phyloP scores from a whole-genome alignment of 305 asterid genomes.

The Fraxinus dipetala region DNA sequence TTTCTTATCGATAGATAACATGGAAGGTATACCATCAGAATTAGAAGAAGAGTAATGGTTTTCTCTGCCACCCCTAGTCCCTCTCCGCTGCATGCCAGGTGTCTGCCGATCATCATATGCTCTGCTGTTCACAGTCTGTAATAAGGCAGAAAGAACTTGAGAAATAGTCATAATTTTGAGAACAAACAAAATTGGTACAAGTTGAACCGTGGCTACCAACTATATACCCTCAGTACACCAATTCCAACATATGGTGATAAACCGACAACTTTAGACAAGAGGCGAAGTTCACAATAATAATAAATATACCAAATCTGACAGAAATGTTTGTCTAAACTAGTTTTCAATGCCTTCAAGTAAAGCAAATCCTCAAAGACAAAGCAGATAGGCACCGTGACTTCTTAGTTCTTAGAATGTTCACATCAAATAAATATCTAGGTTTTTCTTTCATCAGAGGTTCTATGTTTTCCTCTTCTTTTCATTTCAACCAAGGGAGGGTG shows the following conservation, averaged over 20 bases:
- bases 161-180: not conserved
- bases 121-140: constrained; percentile 32
- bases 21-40: constrained; percentile 35
- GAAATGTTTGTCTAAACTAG: not conserved
- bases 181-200: not conserved
- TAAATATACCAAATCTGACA: not conserved
- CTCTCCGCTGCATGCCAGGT: constrained; percentile 33
- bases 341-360: not conserved
- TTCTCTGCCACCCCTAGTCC: constrained; percentile 33
- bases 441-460: not conserved
- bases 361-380: not conserved
- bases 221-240: not conserved
- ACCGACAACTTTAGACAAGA: not conserved
- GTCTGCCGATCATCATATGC: constrained; percentile 21
- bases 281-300: not conserved
- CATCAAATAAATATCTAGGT: not conserved
- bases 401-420: not conserved
- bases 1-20: not conserved
- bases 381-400: not conserved
- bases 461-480: not conserved
- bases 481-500: not conserved
- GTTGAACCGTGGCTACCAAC: not conserved
- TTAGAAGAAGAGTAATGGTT: constrained; percentile 30
- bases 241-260: constrained; percentile 2
- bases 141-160: constrained; percentile 3